A percentile compares a stretch with the other conserved stretches of the same genome.
Conservation (phyloP, 2,329 filamentous ascomycete genomes). For the Exophiala alcalophila region DNA sequence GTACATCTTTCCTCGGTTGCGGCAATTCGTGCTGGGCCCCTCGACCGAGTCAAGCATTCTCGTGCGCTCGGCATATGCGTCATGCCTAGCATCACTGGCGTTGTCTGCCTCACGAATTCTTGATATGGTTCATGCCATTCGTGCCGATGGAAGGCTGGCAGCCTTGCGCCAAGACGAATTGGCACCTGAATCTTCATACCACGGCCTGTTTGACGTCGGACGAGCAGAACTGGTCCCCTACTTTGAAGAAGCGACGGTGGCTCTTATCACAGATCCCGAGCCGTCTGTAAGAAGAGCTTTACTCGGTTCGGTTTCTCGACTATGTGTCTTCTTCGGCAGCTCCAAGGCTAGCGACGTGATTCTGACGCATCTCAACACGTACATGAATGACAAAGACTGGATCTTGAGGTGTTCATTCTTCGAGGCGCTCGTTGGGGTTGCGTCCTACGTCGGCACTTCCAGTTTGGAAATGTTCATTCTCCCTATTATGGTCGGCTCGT, state of each 20-base stretch:
- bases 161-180: slow-evolving; percentile 73
- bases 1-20: slow-evolving; percentile 60
- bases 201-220: slow-evolving; percentile 84
- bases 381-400: slow-evolving; percentile 95
- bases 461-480: slow-evolving; percentile 93
- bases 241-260: slow-evolving; percentile 85
- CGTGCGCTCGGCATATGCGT: slow-evolving; percentile 86
- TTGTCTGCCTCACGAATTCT: slow-evolving; percentile 80
- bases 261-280: slow-evolving; percentile 81
- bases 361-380: slow-evolving; percentile 92
- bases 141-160: slow-evolving; percentile 76
- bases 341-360: slow-evolving; percentile 94
- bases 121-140: slow-evolving; percentile 83
- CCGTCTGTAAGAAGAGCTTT: slow-evolving; percentile 86
- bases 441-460: slow-evolving; percentile 81
- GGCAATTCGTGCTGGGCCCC: slow-evolving; percentile 54
- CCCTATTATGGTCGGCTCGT: slow-evolving; percentile 89
- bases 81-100: slow-evolving; percentile 84
- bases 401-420: slow-evolving; percentile 95
- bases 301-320: slow-evolving; percentile 80
- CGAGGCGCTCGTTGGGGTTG: slow-evolving; percentile 89
- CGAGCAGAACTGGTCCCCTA: slow-evolving; percentile 75
- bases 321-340: slow-evolving; percentile 93
- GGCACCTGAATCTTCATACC: slow-evolving; percentile 66
- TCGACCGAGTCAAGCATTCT: slow-evolving; percentile 61